Conservation (phyloP, 1,139 yeast species). For the Taphrina communis region DNA sequence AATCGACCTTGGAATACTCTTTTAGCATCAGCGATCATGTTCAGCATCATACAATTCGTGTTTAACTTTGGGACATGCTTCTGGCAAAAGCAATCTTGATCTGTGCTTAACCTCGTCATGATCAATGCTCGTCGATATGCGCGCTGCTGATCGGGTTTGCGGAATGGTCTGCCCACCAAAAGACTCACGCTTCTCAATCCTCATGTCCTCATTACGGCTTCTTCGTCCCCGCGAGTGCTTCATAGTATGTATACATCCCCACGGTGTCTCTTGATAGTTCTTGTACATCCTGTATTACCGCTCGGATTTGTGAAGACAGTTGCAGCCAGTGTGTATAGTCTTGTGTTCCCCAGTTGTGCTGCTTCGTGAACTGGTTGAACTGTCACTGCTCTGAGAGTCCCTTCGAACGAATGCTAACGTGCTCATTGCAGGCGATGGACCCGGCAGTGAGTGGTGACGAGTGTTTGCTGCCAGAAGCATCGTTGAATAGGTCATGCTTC, state of each 20-base stretch:
- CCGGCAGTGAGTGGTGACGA: constrained; percentile 17
- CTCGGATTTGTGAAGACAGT: not conserved
- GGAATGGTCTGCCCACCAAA: too few species aligned
- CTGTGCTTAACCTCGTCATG: too few species aligned
- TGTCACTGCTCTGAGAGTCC: constrained; percentile 14
- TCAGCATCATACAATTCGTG: not conserved
- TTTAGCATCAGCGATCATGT: constrained; percentile 11
- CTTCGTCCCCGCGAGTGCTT: not conserved
- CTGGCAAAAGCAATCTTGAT: too few species aligned
- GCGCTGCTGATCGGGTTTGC: too few species aligned
- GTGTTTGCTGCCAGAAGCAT: constrained; percentile 33
- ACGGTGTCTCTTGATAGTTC: not conserved
- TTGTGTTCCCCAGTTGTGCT: not conserved
- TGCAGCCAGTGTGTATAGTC: not conserved
- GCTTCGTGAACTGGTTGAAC: constrained; percentile 1
- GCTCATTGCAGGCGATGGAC: not conserved
- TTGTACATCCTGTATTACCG: not conserved
- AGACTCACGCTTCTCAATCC: not conserved
- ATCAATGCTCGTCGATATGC: too few species aligned
- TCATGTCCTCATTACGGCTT: not conserved
- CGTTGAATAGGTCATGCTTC: constrained; percentile 22
- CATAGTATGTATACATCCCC: not conserved
- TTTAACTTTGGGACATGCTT: too few species aligned
- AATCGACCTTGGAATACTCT: not conserved
- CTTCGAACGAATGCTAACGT: not conserved